Conservation (phyloP, 495 filamentous ascomycete genomes). For the Podospora sp. region DNA sequence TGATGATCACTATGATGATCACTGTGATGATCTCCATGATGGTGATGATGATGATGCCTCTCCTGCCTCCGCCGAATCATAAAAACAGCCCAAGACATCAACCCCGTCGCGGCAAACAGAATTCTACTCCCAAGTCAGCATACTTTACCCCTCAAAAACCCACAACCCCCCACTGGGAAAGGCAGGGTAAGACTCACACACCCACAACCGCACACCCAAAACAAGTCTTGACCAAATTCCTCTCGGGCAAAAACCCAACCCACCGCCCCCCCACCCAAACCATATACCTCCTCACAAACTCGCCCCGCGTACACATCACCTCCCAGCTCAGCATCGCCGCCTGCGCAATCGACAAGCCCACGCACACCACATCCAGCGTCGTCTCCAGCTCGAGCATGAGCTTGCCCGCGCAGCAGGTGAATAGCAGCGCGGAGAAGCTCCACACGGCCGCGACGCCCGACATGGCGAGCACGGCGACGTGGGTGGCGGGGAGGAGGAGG, state of each 20-base stretch:
- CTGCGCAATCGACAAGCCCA: slow-evolving; percentile 9
- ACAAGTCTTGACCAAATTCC: neutral
- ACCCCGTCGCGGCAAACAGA: neutral
- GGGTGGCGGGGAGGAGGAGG: neutral
- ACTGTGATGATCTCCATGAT: too few relatives aligned
- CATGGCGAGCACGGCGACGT: slow-evolving; percentile 9
- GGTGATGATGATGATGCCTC: neutral
- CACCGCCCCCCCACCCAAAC: neutral
- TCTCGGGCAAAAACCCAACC: neutral
- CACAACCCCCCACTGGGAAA: too few relatives aligned
- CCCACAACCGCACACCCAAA: slow-evolving; percentile 10
- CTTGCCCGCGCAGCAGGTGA: slow-evolving; percentile 9
- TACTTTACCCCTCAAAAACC: neutral
- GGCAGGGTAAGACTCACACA: neutral
- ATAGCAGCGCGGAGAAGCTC: slow-evolving; percentile 4
- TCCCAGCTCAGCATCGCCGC: slow-evolving; percentile 9
- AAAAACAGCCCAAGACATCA: slow-evolving; percentile 7
- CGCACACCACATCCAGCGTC: neutral
- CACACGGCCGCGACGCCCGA: slow-evolving; percentile 4
- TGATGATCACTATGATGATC: too few relatives aligned
- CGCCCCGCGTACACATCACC: neutral
- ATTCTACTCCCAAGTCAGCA: neutral
- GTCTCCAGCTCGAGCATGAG: slow-evolving; percentile 15
- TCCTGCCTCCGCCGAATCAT: slow-evolving; percentile 1
- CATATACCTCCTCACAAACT: neutral